Percentiles rank a stretch among this genome's conserved stretches.
phyloP scores from a whole-genome alignment of 1,139 yeast species.

The Hansenula sp. region DNA sequence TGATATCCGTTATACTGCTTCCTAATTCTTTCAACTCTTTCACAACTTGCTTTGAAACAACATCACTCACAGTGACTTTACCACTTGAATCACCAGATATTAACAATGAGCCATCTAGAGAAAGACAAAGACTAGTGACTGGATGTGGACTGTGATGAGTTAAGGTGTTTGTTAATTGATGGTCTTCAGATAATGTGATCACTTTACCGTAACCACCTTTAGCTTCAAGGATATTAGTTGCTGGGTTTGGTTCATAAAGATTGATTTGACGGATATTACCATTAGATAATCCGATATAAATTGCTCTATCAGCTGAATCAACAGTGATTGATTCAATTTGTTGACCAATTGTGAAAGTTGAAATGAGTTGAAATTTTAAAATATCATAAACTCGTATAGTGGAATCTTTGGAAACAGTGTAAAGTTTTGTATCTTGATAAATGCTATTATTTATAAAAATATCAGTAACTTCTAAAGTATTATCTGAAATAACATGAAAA shows the following conservation, averaged over 20 bases:
- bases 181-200: constrained; percentile 46
- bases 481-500: constrained; percentile 56
- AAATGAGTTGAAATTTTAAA: constrained; percentile 35
- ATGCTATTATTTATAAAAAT: constrained; percentile 48
- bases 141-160: constrained; percentile 47
- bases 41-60: constrained; percentile 71
- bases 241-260: constrained; percentile 44
- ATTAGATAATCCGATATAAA: constrained; percentile 64
- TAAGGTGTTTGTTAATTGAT: constrained; percentile 46
- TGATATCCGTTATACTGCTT: constrained; percentile 33
- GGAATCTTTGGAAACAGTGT: constrained; percentile 69
- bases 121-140: constrained; percentile 52
- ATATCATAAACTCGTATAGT: constrained; percentile 68
- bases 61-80: constrained; percentile 62
- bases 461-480: constrained; percentile 71
- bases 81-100: constrained; percentile 76
- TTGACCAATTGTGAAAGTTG: constrained; percentile 66
- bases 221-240: constrained; percentile 43
- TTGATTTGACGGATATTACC: constrained; percentile 61
- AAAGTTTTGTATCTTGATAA: constrained; percentile 57
- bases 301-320: constrained; percentile 80
- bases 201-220: constrained; percentile 54
- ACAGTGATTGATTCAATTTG: constrained; percentile 55
- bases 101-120: constrained; percentile 72
- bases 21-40: constrained; percentile 56